Base-by-base conservation (phyloP, 73 alveolate species). In the Tetrahymena borealis region DNA sequence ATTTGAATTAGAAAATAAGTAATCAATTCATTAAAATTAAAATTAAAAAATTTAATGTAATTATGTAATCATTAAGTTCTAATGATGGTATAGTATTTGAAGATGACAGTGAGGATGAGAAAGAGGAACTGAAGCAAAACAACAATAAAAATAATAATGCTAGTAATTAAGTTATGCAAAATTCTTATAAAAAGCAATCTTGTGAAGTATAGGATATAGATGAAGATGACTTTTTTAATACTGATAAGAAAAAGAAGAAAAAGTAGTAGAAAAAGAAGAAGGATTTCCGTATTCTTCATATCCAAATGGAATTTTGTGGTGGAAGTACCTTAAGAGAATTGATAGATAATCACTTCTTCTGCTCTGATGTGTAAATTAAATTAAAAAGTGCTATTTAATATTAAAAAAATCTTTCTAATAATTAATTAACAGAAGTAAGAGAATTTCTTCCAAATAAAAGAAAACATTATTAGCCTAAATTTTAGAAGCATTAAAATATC, bases 401-500 rank as follows among this genome's bases (percentile, higher is more conserved):
- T n/a, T n/a, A 42, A 33, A 42, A 12, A 42, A 42, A 3, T 42
- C 7, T n/a, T 60, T 60, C 28, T 60, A 8, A 60, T 4, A 15
- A 20, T 60, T 18, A 4, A 3, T 4, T 24, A 20, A 60, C 9
- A 60, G 85, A 28, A 35, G 28, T 24, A 60, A 60, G 85, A 60
- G 85, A 20, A 60, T 60, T 3, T 78, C 94, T 20, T 36, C 95
- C 11, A 91, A 91, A n/a, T 16, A 92, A 85, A 90, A 90, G 11
- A 93, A 78, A 39, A 78, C 78, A 31, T 85, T 96, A 33, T 93
- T 98, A 78, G 94, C 97, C 18, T 96, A 98, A 93, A 97, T 98
- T 10, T 94, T 98, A n/a, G 98, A 97, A 93, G 99, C 99, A 4
- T 96, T 98, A 13, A 92, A 77, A 79, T 96, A 97, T 91, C 92